Evolutionary conservation across 345 rosid species (phyloP), one percentile per base, ranked within the genome.

Genomic region (Citrus reticulata): DNA sequence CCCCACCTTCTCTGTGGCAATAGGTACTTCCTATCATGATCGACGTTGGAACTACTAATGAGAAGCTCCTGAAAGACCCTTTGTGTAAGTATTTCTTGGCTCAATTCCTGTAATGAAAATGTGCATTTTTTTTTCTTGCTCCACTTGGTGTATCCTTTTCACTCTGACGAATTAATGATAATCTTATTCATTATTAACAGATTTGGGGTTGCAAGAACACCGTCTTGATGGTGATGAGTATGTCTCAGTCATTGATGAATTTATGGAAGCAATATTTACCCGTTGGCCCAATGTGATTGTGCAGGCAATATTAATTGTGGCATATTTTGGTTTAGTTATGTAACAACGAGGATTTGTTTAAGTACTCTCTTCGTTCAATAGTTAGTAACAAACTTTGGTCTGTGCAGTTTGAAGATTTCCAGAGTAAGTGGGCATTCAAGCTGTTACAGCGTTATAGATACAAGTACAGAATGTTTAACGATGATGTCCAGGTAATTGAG

Each of bases 341-440:
- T 70, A 32, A 79, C 58, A 66, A 29, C 49, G 61, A 70, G 42
- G 67, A 37, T 59, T 20, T 9, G 9, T 39, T 51, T 74, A 9
- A 17, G 40, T 63, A 60, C 68, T 71, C 40, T 63, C 58, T 70
- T 65, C 51, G 65, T 64, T 65, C 16, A 29, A 60, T 30, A 61
- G 61, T 72, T 76, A 37, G 68, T 81, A 63, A 72, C 40, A 55
- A 25, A 64, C 49, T 68, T 66, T 27, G 62, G 72, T 78, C 70
- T 78, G 70, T 84, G 81, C 88, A 96, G 98, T 96, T 96, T 84
- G 99, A 96, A 88, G 99, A 96, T 89, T 96, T 96, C 85, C 98
- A 96, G 86, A 96, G 99, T 93, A 96, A 96, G 87, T 96, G 99
- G 99, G 99, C 99, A 63, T 92, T 96, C 87, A 93, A 93, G 90